Conservation (phyloP, 768 basidiomycete species). For the Boletellus emodensis region DNA sequence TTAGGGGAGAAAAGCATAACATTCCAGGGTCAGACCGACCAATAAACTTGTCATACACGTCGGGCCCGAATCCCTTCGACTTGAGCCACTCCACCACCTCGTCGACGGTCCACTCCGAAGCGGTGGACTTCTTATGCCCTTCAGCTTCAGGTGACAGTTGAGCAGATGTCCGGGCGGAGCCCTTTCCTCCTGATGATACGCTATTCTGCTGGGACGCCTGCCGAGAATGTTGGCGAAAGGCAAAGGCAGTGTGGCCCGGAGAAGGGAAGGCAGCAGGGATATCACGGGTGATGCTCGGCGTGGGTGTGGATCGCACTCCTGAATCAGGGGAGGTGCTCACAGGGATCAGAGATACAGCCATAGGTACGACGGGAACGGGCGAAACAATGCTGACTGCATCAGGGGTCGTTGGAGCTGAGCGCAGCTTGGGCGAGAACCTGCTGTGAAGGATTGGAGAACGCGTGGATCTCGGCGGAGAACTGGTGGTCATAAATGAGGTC, state of each 20-base stretch:
- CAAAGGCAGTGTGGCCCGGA: constrained; percentile 24
- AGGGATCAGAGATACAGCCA: constrained; percentile 19
- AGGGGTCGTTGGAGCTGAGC: constrained; percentile 27
- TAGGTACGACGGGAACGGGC: constrained; percentile 22
- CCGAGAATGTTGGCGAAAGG: constrained; percentile 22
- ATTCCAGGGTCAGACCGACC: constrained; percentile 45
- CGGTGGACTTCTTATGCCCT: constrained; percentile 31
- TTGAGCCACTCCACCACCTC: constrained; percentile 90
- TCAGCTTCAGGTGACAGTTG: constrained; percentile 19
- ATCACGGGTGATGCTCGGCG: constrained; percentile 24
- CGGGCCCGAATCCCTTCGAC: constrained; percentile 78
- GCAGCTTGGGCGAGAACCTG: constrained; percentile 20
- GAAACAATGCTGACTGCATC: constrained; percentile 20
- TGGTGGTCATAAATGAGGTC: constrained; percentile 11
- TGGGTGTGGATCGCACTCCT: constrained; percentile 17
- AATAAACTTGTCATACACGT: constrained; percentile 79
- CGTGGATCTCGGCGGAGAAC: constrained; percentile 15
- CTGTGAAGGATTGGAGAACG: constrained; percentile 18
- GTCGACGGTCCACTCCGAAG: constrained; percentile 80
- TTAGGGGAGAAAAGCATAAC: neutral
- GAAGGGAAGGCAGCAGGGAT: constrained; percentile 30
- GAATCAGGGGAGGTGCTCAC: constrained; percentile 22
- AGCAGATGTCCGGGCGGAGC: constrained; percentile 22
- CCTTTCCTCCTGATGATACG: constrained; percentile 25
- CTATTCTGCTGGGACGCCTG: constrained; percentile 44